Percentiles rank a stretch among this genome's conserved stretches.
Evolutionary conservation across 768 basidiomycete species (phyloP).

Genomic region (Roridomyces roridus): DNA sequence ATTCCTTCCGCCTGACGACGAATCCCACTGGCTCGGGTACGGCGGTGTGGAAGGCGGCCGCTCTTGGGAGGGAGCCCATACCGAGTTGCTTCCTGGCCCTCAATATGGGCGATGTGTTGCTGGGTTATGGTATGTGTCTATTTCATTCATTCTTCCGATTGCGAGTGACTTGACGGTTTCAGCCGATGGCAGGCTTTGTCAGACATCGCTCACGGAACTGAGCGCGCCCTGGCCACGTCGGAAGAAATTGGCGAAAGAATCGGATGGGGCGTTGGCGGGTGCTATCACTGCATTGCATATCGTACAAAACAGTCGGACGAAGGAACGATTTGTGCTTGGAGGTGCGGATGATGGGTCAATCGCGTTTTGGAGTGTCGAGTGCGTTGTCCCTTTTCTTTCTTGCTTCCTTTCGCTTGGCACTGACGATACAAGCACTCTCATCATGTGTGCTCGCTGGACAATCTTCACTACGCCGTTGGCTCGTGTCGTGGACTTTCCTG

Average conservation of each 20-base stretch:
- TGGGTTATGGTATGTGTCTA: conserved; percentile 64
- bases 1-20: neutral
- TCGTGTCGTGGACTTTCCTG: conserved; percentile 58
- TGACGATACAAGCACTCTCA: conserved; percentile 55
- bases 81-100: conserved; percentile 56
- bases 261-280: conserved; percentile 54
- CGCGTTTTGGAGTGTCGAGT: conserved; percentile 76
- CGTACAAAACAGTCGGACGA: conserved; percentile 62
- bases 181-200: conserved; percentile 63
- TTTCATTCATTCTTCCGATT: conserved; percentile 12
- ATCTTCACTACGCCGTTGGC: conserved; percentile 72
- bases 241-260: conserved; percentile 41
- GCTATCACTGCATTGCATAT: conserved; percentile 56
- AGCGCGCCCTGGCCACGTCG: conserved; percentile 27
- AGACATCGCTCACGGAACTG: conserved; percentile 50
- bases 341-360: conserved; percentile 83
- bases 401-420: neutral
- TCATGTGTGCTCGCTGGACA: conserved; percentile 73
- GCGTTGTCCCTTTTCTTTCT: conserved; percentile 26
- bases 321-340: conserved; percentile 69
- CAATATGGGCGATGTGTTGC: conserved; percentile 60
- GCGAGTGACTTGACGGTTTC: conserved; percentile 9
- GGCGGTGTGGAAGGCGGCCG: conserved; percentile 8
- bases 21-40: neutral
- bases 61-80: neutral